These are phyloP conservation scores for Begonia loranthoides DNA, from an alignment of 306 rosid species.

Conservation along the genomic window DNA sequence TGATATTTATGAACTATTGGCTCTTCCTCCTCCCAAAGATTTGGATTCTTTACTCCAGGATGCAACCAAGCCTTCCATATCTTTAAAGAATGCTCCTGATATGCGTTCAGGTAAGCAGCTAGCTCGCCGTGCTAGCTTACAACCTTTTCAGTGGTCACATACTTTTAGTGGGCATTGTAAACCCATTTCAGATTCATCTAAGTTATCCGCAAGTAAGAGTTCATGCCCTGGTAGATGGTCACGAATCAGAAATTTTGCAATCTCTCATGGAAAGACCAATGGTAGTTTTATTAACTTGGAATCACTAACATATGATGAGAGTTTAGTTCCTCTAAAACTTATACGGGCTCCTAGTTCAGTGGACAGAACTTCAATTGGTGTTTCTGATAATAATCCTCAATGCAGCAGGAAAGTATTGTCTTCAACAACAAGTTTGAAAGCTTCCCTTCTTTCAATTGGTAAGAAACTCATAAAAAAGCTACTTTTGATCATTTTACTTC, in stretches of 20 bases:
- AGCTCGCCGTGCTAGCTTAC: constrained; percentile 60
- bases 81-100: constrained; percentile 50
- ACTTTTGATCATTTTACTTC: constrained; percentile 1
- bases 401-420: constrained; percentile 30
- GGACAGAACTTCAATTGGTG: constrained; percentile 13
- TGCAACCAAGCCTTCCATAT: constrained; percentile 44
- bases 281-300: constrained; percentile 49
- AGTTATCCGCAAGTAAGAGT: constrained; percentile 50
- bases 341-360: constrained; percentile 21
- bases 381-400: constrained; percentile 29
- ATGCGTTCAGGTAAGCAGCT: constrained; percentile 58
- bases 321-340: constrained; percentile 59
- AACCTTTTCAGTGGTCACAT: constrained; percentile 86
- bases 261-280: constrained; percentile 20
- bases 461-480: constrained; percentile 3
- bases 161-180: constrained; percentile 61
- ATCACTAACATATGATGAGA: constrained; percentile 53
- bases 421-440: constrained; percentile 32
- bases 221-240: constrained; percentile 84
- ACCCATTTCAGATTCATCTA: constrained; percentile 56
- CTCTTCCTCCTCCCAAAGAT: constrained; percentile 57
- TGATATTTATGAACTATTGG: constrained; percentile 49
- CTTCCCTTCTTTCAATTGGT: constrained; percentile 37
- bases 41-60: constrained; percentile 81
- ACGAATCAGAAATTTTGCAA: constrained; percentile 35